Evolutionary conservation across 176 grass and related monocot genomes (phyloP), one percentile per base, ranked within the genome.

Genomic region (Phragmites australis): DNA sequence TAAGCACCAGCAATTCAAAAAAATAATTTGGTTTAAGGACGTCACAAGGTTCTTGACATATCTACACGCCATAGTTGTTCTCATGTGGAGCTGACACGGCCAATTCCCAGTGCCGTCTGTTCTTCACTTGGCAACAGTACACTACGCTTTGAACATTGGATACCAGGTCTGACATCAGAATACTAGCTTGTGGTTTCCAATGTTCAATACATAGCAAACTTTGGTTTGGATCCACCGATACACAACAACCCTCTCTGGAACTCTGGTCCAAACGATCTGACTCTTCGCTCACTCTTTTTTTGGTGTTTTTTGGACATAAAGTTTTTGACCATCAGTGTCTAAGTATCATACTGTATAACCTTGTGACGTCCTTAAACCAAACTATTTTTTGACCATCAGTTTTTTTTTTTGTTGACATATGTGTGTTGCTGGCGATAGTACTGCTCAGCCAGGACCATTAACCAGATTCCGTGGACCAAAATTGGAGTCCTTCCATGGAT

Each of bases 401-500:
- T 50, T 12, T 26, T n/a, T n/a, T n/a, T n/a, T n/a, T n/a, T n/a
- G 2, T 37, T 9, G 9, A n/a, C 11, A 1, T 22, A 31, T 6
- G 10, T 4, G 34, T 16, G 6, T 25, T 39, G 29, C 10, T 29
- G 57, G 43, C 15, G 12, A 34, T 39, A 54, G 18, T 6, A 30
- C 1, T 21, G 41, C 18, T 2, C 22, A 15, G 65, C 12, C 21
- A 58, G 54, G 66, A 26, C 27, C 54, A 82, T 45, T 21, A 40
- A 3, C 15, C 22, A 70, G 73, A 84, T 77, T 69, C 63, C 82
- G 27, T 69, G 63, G 68, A 19, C 21, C 72, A 48, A 47, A 32
- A 12, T 15, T 49, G 73, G 57, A 60, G 69, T 84, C 72, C 72
- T 77, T 77, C 73, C 63, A 40, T 16, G 50, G 51, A 68, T 6